Percentiles rank a stretch among this genome's conserved stretches.
Conservation (phyloP, 2,329 filamentous ascomycete species). For the Scedosporium boydii region DNA sequence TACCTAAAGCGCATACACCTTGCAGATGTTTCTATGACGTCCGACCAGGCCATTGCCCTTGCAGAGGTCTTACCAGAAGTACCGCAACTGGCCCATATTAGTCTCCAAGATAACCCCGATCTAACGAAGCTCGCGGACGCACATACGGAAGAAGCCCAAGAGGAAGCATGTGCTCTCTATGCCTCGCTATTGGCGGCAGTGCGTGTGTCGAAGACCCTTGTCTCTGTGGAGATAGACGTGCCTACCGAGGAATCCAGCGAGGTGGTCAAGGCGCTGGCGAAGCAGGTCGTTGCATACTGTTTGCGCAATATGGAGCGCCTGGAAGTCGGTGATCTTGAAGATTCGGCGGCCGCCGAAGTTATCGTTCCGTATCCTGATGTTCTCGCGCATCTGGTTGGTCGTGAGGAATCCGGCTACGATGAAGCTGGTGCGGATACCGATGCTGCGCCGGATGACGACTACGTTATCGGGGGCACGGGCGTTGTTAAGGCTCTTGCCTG, state of each 20-base stretch:
- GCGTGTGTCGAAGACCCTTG: constrained; percentile 70
- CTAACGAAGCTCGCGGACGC: constrained; percentile 64
- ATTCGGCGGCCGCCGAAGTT: constrained; percentile 19
- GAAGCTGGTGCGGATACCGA: constrained; percentile 55
- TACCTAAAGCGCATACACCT: constrained; percentile 78
- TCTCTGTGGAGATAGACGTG: constrained; percentile 87
- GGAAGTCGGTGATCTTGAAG: constrained; percentile 47
- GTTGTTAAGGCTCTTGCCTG: constrained; percentile 91
- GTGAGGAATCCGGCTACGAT: constrained; percentile 40
- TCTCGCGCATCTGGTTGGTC: constrained; percentile 76
- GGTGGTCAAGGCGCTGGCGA: constrained; percentile 82
- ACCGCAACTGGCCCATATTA: constrained; percentile 72
- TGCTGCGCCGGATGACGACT: constrained; percentile 77
- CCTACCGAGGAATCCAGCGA: constrained; percentile 76
- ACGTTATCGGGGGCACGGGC: constrained; percentile 90
- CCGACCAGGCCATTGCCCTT: constrained; percentile 83
- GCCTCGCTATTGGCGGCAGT: constrained; percentile 84
- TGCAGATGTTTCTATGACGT: constrained; percentile 69
- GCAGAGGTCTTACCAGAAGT: constrained; percentile 86
- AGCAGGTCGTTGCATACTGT: constrained; percentile 91
- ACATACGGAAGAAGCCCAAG: constrained; percentile 68
- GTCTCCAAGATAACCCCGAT: constrained; percentile 71
- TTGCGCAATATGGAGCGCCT: constrained; percentile 81
- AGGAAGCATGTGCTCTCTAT: constrained; percentile 90
- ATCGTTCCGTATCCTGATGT: constrained; percentile 57